Evolutionary conservation across 2,329 filamentous ascomycete species (phyloP).

Genomic region (Coccinonectria pachysandricola): DNA sequence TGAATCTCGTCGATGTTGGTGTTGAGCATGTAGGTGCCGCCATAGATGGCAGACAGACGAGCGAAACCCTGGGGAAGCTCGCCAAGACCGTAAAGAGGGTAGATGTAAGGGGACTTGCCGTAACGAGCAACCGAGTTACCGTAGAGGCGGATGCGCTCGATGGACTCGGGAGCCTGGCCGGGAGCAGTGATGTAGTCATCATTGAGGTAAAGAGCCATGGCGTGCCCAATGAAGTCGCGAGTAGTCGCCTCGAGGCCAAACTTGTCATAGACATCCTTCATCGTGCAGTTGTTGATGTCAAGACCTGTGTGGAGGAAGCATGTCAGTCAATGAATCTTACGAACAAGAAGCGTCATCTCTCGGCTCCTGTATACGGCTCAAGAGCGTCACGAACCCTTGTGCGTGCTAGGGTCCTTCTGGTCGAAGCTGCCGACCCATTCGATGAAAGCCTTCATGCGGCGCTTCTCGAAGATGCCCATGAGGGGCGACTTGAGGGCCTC

Average conservation of each 20-base stretch:
- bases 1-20: slow-evolving; percentile 83
- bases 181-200: slow-evolving; percentile 72
- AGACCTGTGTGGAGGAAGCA: slow-evolving; percentile 47
- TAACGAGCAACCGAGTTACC: slow-evolving; percentile 96
- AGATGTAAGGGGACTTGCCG: slow-evolving; percentile 98
- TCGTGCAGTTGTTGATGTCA: slow-evolving; percentile 66
- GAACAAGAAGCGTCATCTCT: no score
- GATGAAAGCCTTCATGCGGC: slow-evolving; percentile 90
- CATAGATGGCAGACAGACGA: slow-evolving; percentile 94
- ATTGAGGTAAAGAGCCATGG: slow-evolving; percentile 91
- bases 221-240: slow-evolving; percentile 93
- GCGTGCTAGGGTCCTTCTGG: slow-evolving; percentile 67
- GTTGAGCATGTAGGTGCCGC: slow-evolving; percentile 99
- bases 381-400: slow-evolving; percentile 71
- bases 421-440: slow-evolving; percentile 91
- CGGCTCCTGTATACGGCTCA: no score
- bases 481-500: slow-evolving; percentile 87
- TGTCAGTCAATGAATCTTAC: slow-evolving; percentile 7
- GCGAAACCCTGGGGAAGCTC: slow-evolving; percentile 97
- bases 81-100: slow-evolving; percentile 92
- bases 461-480: slow-evolving; percentile 98
- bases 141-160: slow-evolving; percentile 89
- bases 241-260: slow-evolving; percentile 85
- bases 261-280: slow-evolving; percentile 99
- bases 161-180: slow-evolving; percentile 70